These are phyloP conservation scores for Skeletonema costatum DNA, from an alignment of 108 stramenopile species.

Conservation along the genomic window DNA sequence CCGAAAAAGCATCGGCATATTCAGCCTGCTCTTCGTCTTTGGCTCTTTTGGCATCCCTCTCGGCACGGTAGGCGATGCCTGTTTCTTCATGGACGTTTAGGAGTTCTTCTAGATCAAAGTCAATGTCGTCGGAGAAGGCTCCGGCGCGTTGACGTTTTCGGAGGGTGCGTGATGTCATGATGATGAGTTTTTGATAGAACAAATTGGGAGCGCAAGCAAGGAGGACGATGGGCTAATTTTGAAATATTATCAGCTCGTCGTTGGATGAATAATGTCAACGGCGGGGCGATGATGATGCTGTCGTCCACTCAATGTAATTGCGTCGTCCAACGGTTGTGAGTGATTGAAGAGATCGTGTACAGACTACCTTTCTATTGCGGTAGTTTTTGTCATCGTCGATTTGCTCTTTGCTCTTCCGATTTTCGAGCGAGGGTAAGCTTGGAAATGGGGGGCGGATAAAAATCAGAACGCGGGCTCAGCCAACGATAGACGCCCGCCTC, in stretches of 20 bases:
- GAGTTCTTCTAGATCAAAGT: constrained; percentile 37
- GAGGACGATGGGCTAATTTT: neutral
- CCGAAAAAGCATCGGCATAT: constrained; percentile 26
- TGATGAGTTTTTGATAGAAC: neutral
- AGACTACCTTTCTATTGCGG: neutral
- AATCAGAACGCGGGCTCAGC: no score
- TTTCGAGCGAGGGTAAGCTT: no score
- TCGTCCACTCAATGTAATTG: neutral
- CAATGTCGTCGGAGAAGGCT: constrained; percentile 26
- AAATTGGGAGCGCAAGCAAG: no score
- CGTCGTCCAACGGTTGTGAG: neutral
- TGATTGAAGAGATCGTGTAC: neutral
- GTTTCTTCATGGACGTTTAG: constrained; percentile 38
- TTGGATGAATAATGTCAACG: neutral
- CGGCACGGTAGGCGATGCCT: constrained; percentile 30
- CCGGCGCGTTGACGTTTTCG: constrained; percentile 25
- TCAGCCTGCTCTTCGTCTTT: constrained; percentile 20
- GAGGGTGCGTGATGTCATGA: constrained; percentile 8
- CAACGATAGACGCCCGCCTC: no score
- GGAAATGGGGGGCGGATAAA: no score
- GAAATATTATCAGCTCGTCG: neutral
- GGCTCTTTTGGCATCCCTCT: constrained; percentile 25
- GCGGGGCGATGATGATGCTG: neutral
- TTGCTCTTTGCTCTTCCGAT: no score
- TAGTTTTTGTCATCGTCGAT: neutral